phyloP scores from a whole-genome alignment of 805 yeast genomes.

The Debaryomyces prosopidis region DNA sequence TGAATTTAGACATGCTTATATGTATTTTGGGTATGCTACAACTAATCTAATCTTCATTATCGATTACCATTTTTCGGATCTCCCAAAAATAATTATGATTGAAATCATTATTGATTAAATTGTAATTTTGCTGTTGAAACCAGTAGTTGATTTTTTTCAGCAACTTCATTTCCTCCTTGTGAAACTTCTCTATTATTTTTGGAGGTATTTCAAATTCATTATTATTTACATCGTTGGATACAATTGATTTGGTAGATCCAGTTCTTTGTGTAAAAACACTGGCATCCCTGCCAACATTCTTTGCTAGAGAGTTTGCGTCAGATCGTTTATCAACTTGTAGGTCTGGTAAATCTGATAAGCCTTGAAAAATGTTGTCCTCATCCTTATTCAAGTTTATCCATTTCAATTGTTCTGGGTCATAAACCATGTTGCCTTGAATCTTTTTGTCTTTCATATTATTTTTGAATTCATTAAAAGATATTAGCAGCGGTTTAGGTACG shows the following conservation, averaged over 20 bases:
- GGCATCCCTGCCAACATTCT: slow-evolving; percentile 23
- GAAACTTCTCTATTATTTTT: slow-evolving; percentile 30
- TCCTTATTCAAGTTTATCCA: slow-evolving; percentile 56
- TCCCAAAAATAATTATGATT: slow-evolving; percentile 41
- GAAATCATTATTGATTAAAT: slow-evolving; percentile 13
- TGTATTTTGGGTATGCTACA: background rate
- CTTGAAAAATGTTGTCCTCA: slow-evolving; percentile 46
- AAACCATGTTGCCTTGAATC: slow-evolving; percentile 49
- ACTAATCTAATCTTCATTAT: slow-evolving; percentile 18
- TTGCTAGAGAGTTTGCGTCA: background rate
- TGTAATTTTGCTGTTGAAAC: slow-evolving; percentile 34
- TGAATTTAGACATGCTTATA: too few relatives aligned
- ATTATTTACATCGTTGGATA: slow-evolving; percentile 12
- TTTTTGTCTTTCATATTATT: slow-evolving; percentile 11
- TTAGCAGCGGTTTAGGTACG: slow-evolving; percentile 38
- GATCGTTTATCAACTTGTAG: slow-evolving; percentile 1
- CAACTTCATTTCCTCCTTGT: slow-evolving; percentile 37
- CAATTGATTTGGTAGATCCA: slow-evolving; percentile 26
- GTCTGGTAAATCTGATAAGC: slow-evolving; percentile 43
- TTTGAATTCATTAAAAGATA: slow-evolving; percentile 28
- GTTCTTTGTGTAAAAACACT: slow-evolving; percentile 41
- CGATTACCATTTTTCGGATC: slow-evolving; percentile 43
- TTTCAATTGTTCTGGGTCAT: slow-evolving; percentile 54
- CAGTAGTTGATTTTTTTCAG: slow-evolving; percentile 35
- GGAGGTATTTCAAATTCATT: slow-evolving; percentile 28